Percentiles rank a stretch among this genome's conserved stretches.
These are phyloP conservation scores for Salix caprea DNA, from an alignment of 345 rosid species.

Conservation along the genomic window DNA sequence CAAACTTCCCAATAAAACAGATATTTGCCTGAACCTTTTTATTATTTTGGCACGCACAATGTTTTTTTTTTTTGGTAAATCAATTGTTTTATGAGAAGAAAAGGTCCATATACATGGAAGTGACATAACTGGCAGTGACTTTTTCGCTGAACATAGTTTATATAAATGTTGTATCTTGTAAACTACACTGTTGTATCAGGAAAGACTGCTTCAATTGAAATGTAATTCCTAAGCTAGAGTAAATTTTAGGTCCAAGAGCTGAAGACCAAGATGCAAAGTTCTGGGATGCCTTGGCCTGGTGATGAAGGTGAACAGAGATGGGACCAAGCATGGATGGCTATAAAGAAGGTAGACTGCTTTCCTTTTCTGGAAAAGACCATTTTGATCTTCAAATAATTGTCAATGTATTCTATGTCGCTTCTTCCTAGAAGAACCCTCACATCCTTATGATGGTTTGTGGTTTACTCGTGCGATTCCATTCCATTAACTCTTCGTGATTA, in stretches of 20 bases:
- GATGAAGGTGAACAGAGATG: slow-evolving; percentile 89
- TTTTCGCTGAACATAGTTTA: neutral
- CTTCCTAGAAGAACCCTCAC: neutral
- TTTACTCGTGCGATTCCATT: neutral
- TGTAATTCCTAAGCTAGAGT: neutral
- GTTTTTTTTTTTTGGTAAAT: neutral
- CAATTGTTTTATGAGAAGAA: neutral
- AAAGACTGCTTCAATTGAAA: neutral
- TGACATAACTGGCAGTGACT: neutral
- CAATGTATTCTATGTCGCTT: neutral
- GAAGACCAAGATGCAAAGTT: slow-evolving; percentile 67
- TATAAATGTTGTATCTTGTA: neutral
- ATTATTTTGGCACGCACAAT: neutral
- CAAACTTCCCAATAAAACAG: neutral
- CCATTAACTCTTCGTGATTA: neutral
- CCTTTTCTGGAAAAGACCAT: neutral
- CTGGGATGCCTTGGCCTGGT: slow-evolving; percentile 99
- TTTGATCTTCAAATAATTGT: neutral
- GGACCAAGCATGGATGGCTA: slow-evolving; percentile 96
- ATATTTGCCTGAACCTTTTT: neutral
- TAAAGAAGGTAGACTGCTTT: slow-evolving; percentile 66
- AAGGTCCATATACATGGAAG: neutral
- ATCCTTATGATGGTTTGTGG: neutral
- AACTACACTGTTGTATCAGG: neutral
- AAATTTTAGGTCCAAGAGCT: slow-evolving; percentile 74